Conservation (phyloP, 1,139 yeast species). For the Starmera stellimalicola region DNA sequence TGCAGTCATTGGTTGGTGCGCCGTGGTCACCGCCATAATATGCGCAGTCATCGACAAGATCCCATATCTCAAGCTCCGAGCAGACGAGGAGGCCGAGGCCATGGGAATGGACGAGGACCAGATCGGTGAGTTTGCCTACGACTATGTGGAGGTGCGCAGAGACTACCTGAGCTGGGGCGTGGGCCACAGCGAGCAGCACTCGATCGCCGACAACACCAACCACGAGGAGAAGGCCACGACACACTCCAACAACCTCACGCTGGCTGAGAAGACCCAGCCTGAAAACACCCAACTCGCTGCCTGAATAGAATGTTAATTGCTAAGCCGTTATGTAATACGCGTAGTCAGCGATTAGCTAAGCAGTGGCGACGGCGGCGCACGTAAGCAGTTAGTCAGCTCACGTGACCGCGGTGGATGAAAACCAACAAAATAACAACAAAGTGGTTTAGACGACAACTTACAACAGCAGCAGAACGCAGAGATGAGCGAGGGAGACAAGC, state of each 20-base stretch:
- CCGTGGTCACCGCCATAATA: conserved; percentile 66
- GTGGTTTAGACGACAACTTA: background rate
- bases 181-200: conserved; percentile 10
- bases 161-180: conserved; percentile 70
- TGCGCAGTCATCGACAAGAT: conserved; percentile 67
- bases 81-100: conserved; percentile 78
- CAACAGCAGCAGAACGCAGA: background rate
- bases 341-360: no score
- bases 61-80: conserved; percentile 78
- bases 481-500: background rate
- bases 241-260: background rate
- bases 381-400: no score
- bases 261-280: background rate
- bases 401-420: background rate
- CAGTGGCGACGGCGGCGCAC: no score
- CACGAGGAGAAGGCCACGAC: background rate
- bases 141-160: conserved; percentile 92
- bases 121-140: conserved; percentile 97
- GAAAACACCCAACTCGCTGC: no score
- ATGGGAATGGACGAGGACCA: conserved; percentile 93
- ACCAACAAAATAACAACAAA: background rate
- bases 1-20: conserved; percentile 70
- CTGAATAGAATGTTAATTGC: no score
- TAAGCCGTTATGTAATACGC: no score
- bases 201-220: background rate